Conservation (phyloP, 169 alveolate genomes). For the Plasmodium inui region DNA sequence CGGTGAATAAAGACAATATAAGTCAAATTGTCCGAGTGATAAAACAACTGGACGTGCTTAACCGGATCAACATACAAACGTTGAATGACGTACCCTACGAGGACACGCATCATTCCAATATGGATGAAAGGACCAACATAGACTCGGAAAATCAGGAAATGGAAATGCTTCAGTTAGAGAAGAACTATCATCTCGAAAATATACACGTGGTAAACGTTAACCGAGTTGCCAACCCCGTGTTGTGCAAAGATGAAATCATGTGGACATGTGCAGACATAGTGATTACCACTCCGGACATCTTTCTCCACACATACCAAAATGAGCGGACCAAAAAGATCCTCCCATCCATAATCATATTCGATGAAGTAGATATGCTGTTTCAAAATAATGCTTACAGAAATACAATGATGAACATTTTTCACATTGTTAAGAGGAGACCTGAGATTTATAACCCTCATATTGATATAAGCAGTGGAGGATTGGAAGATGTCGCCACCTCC, state of each 20-base stretch:
- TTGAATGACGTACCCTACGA: slow-evolving; percentile 74
- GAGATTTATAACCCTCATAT: slow-evolving; percentile 79
- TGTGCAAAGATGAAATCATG: slow-evolving; percentile 72
- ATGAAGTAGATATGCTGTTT: slow-evolving; percentile 83
- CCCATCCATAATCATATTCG: slow-evolving; percentile 84
- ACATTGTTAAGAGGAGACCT: slow-evolving; percentile 81
- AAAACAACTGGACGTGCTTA: slow-evolving; percentile 76
- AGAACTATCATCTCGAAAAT: slow-evolving; percentile 3
- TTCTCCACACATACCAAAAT: slow-evolving; percentile 73
- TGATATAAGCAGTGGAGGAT: slow-evolving; percentile 16
- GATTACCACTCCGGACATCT: slow-evolving; percentile 82
- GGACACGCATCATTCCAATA: neutral
- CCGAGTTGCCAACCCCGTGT: slow-evolving; percentile 1
- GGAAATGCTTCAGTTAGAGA: neutral
- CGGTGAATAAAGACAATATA: slow-evolving; percentile 81
- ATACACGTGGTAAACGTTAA: slow-evolving; percentile 9
- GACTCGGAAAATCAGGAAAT: neutral
- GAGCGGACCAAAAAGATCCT: slow-evolving; percentile 23
- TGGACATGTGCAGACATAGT: slow-evolving; percentile 82
- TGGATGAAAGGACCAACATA: neutral
- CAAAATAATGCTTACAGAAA: slow-evolving; percentile 84
- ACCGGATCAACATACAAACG: slow-evolving; percentile 82
- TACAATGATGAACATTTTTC: slow-evolving; percentile 81
- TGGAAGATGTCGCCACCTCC: slow-evolving; percentile 19
- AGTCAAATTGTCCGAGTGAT: slow-evolving; percentile 79